Evolutionary conservation across 495 filamentous ascomycete genomes (phyloP).

Genomic region (Staphylotrichum tortipilum): DNA sequence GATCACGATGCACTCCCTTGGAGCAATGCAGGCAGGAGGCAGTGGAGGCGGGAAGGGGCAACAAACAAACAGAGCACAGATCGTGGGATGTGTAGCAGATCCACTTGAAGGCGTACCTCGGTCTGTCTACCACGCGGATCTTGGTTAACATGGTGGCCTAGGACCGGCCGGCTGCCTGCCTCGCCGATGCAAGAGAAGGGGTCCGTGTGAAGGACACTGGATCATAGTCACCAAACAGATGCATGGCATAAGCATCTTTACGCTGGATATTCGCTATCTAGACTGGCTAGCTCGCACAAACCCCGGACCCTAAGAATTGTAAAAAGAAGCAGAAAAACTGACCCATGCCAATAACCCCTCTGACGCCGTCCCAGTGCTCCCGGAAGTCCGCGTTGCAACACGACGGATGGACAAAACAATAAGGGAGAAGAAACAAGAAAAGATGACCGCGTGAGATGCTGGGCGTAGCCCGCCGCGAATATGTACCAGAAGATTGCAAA

Average conservation of each 20-base stretch:
- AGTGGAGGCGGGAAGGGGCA: no score
- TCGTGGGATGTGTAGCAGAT: no score
- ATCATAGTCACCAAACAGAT: no score
- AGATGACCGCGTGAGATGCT: neutral
- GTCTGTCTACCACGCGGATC: no score
- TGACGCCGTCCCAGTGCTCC: conserved; percentile 3
- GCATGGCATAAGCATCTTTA: neutral
- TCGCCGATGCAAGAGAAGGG: no score
- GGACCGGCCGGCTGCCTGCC: no score
- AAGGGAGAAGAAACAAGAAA: neutral
- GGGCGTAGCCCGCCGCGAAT: neutral
- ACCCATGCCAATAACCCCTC: conserved; percentile 1
- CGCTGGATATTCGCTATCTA: neutral
- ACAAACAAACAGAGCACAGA: no score
- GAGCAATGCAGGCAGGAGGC: no score
- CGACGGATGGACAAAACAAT: no score
- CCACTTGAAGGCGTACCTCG: no score
- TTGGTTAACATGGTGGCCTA: no score
- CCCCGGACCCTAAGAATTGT: neutral
- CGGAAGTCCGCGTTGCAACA: neutral
- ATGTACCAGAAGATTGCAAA: neutral
- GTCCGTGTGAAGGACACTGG: neutral
- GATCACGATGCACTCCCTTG: no score
- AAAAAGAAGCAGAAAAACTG: neutral
- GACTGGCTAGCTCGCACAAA: neutral